Conservation (phyloP, 2,329 filamentous ascomycete genomes). For the Trichoderma oligosporum region DNA sequence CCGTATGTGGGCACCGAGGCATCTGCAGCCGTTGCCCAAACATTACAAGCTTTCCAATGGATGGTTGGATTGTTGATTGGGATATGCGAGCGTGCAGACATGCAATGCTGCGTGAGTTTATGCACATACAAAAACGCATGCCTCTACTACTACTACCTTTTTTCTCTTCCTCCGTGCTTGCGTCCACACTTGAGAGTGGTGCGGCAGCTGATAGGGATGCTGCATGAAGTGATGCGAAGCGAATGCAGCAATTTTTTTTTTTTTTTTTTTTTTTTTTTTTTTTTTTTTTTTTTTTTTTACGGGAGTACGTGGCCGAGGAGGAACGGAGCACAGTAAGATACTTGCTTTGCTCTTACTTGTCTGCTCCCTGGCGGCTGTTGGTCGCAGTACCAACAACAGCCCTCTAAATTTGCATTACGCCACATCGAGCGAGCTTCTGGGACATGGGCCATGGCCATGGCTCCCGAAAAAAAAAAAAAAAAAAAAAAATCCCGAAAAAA, state of each 20-base stretch:
- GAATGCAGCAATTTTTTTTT: slow-evolving; percentile 1
- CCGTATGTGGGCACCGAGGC: slow-evolving; percentile 1
- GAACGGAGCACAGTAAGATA: slow-evolving; percentile 1
- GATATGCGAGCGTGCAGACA: slow-evolving; percentile 13
- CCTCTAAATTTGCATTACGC: slow-evolving; percentile 1
- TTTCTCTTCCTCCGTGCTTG: background rate
- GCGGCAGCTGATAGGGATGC: background rate
- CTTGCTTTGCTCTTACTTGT: too few species aligned
- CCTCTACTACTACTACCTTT: background rate
- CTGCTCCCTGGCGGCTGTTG: slow-evolving; percentile 2
- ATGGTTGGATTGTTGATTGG: background rate
- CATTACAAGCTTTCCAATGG: background rate
- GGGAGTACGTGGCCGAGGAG: slow-evolving; percentile 13
- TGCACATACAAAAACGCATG: slow-evolving; percentile 10
- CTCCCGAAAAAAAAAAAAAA: too few species aligned
- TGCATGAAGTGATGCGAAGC: slow-evolving; percentile 13
- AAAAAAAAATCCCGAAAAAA: too few species aligned
- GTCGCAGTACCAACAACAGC: slow-evolving; percentile 12
- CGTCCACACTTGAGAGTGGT: slow-evolving; percentile 3
- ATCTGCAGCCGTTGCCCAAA: slow-evolving; percentile 3
- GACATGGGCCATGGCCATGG: background rate
- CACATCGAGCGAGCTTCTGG: background rate
- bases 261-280: background rate
- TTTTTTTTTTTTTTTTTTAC: background rate
- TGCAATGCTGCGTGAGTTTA: slow-evolving; percentile 13